Conservation (phyloP, 2,329 filamentous ascomycete species). For the Huntiella abstrusa region DNA sequence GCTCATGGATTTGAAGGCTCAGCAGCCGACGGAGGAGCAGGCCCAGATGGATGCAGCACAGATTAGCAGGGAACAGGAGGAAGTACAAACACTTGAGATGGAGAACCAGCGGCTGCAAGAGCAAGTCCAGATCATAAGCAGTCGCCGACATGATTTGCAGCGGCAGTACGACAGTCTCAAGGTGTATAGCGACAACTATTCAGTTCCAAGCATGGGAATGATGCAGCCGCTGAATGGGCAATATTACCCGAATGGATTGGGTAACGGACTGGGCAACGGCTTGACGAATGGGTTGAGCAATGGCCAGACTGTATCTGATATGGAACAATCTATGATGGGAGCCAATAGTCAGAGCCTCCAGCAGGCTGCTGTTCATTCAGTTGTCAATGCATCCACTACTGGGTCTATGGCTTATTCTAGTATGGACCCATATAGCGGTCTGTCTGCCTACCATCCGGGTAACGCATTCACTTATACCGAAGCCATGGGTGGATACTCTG, state of each 20-base stretch:
- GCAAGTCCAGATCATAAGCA: background rate
- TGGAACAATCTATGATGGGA: background rate
- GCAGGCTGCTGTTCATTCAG: background rate
- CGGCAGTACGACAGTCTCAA: background rate
- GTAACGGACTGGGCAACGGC: background rate
- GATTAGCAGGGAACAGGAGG: conserved; percentile 3
- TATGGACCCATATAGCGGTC: background rate
- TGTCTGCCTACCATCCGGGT: background rate
- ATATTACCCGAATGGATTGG: background rate
- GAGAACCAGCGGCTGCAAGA: background rate
- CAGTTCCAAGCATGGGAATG: too few species aligned
- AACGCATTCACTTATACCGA: background rate
- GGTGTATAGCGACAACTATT: background rate
- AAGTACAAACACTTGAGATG: conserved; percentile 17
- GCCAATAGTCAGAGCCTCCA: background rate
- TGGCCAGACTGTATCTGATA: background rate
- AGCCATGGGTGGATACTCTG: background rate
- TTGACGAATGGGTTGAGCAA: background rate
- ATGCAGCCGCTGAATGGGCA: too few species aligned
- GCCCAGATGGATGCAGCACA: conserved; percentile 28
- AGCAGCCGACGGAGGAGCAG: conserved; percentile 39
- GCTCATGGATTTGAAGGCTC: conserved; percentile 55
- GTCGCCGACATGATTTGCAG: background rate
- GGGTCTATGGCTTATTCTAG: background rate
- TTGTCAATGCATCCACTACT: background rate